Percentiles rank a stretch among this genome's conserved stretches.
phyloP scores from a whole-genome alignment of 2,329 filamentous ascomycete genomes.

The Sporothrix brunneoviolacea region DNA sequence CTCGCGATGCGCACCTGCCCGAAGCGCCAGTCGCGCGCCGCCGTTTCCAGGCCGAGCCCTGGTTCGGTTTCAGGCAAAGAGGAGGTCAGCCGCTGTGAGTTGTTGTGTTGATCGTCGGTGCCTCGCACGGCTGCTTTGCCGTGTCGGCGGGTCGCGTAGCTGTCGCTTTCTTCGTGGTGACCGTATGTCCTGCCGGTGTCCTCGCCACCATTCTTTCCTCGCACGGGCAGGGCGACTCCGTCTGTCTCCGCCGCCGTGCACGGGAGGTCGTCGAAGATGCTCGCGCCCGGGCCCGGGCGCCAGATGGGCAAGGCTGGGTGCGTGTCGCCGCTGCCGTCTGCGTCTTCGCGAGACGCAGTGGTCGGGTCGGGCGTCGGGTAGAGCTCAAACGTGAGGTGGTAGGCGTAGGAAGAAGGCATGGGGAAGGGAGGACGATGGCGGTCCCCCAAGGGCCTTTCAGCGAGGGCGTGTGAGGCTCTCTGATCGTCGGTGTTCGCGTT shows the following conservation, averaged over 20 bases:
- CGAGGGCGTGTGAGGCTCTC: background rate
- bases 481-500: too few relatives aligned
- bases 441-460: background rate
- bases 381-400: slow-evolving; percentile 61
- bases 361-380: slow-evolving; percentile 43
- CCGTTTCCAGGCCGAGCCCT: slow-evolving; percentile 42
- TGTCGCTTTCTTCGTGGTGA: background rate
- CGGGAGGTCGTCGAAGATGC: slow-evolving; percentile 51
- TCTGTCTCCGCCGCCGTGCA: slow-evolving; percentile 34
- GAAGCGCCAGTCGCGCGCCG: slow-evolving; percentile 70
- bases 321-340: background rate
- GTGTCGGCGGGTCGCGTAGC: background rate
- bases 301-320: slow-evolving; percentile 29
- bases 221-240: background rate
- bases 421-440: background rate
- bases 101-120: background rate
- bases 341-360: slow-evolving; percentile 6
- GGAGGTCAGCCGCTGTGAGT: background rate
- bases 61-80: slow-evolving; percentile 20
- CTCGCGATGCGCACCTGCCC: slow-evolving; percentile 72
- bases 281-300: slow-evolving; percentile 41
- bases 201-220: background rate
- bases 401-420: slow-evolving; percentile 57
- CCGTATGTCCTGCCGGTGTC: too few relatives aligned
- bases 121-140: background rate